These are phyloP conservation scores for Chytridium lagenaria DNA, from an alignment of 371 early-diverging fungal genomes.

Conservation along the genomic window DNA sequence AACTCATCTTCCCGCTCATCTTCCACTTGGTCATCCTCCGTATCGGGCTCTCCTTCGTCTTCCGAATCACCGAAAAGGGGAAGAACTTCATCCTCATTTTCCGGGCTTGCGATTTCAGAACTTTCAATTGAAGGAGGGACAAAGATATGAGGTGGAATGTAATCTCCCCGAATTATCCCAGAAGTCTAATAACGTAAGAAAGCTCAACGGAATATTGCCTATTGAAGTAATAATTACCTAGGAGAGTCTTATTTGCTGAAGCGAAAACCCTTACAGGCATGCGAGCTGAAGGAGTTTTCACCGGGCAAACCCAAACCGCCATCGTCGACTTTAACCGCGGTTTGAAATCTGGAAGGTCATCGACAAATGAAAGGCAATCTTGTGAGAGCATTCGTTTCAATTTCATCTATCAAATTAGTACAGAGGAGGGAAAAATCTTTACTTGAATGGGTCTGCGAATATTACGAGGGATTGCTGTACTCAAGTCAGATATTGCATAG, in stretches of 20 bases:
- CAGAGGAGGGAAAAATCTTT: background rate
- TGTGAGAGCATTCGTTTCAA: conserved; percentile 5
- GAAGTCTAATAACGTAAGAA: conserved; percentile 27
- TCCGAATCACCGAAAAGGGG: conserved; percentile 58
- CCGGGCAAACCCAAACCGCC: conserved; percentile 32
- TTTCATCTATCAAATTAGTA: background rate
- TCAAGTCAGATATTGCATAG: too few species aligned
- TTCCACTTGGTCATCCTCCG: background rate
- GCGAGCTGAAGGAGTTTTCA: background rate
- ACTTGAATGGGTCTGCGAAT: background rate
- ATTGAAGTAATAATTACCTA: too few species aligned
- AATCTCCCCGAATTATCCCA: conserved; percentile 41
- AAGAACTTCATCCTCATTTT: conserved; percentile 45
- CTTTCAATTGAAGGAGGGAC: background rate
- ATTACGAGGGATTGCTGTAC: too few species aligned
- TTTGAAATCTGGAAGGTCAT: background rate
- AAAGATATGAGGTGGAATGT: too few species aligned
- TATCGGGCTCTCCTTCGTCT: background rate
- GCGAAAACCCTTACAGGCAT: conserved; percentile 20
- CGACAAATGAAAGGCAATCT: background rate
- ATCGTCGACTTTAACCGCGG: background rate
- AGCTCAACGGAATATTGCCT: too few species aligned
- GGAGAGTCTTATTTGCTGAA: too few species aligned
- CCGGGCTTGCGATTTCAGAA: background rate
- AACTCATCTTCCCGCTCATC: background rate